phyloP scores from a whole-genome alignment of 2,329 filamentous ascomycete genomes.

The Cadophora luteo-olivacea region DNA sequence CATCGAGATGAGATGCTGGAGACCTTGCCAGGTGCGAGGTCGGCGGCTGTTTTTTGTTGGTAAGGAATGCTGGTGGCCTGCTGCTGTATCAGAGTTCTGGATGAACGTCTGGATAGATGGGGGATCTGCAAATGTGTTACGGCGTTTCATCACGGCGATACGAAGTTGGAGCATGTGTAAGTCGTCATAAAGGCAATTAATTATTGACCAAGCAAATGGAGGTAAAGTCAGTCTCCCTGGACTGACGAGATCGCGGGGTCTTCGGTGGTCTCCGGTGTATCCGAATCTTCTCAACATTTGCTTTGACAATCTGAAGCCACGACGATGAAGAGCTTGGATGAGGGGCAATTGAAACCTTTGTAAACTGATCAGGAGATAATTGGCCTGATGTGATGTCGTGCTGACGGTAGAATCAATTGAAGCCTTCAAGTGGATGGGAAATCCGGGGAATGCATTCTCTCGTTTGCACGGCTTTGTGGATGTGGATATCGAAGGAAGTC shows the following conservation, averaged over 20 bases:
- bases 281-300: neutral
- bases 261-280: conserved; percentile 24
- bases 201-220: conserved; percentile 13
- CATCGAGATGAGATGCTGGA: neutral
- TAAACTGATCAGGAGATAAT: conserved; percentile 27
- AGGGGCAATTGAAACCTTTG: conserved; percentile 14
- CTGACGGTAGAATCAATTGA: conserved; percentile 2
- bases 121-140: conserved; percentile 8
- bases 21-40: neutral
- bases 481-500: conserved; percentile 1
- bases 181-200: conserved; percentile 13
- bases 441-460: neutral
- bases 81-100: conserved; percentile 10
- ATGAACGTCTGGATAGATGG: conserved; percentile 2
- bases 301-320: neutral
- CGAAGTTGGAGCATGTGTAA: conserved; percentile 12
- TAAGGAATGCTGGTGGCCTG: neutral
- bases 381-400: conserved; percentile 21
- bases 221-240: neutral
- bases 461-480: neutral
- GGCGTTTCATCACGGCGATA: conserved; percentile 17
- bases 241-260: conserved; percentile 22
- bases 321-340: neutral
- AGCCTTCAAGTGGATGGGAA: neutral
- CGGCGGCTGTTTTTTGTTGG: neutral